Evolutionary conservation across 805 yeast species (phyloP), one percentile per base, ranked within the genome.

Genomic region (Ogataea sp.): DNA sequence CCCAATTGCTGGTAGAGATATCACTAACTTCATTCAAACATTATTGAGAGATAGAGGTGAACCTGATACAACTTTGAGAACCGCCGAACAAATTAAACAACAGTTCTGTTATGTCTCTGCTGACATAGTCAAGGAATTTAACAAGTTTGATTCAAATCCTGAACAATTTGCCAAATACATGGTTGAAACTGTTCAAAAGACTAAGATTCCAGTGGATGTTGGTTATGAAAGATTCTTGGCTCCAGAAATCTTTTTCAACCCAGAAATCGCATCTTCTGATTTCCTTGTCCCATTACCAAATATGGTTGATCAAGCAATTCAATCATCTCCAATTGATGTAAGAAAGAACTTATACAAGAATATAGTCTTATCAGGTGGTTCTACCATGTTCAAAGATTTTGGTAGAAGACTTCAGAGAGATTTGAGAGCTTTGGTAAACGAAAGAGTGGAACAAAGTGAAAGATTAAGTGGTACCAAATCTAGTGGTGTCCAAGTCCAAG

Each of bases 1-100:
- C 43, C 99, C 99, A 43, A 83, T 93, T 62, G 99, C 99, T 0
- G 99, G 99, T 53, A 80, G 98, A 65, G 98, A 93, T 60, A 90
- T 93, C 52, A 93, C 98, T 2, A 73, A 78, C 47, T 93, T 93
- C 59, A 88, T 93, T 49, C 99, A 93, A 68, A 78, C 86, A 34
- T 69, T 93, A 58, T 71, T 93, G 51, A 83, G 99, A 68, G 99
- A 93, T 60, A 81, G 99, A 64, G 96, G 96, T 51, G 99, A 93
- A 68, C 70, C 77, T 13, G 97, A 93, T 62, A 85, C 97, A 10
- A 80, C 95, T 14, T 73, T 93, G 53, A 83, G 85, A 64, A 90
- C 98, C 0, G 98, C 99, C 0, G 98, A 94, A 64, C 80, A 83
- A 55, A 93, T 93, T 64, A 93, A 93, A 62, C 97, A 93, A 64